Conservation (phyloP, 306 rosid species). For the Citrullus colocynthis region DNA sequence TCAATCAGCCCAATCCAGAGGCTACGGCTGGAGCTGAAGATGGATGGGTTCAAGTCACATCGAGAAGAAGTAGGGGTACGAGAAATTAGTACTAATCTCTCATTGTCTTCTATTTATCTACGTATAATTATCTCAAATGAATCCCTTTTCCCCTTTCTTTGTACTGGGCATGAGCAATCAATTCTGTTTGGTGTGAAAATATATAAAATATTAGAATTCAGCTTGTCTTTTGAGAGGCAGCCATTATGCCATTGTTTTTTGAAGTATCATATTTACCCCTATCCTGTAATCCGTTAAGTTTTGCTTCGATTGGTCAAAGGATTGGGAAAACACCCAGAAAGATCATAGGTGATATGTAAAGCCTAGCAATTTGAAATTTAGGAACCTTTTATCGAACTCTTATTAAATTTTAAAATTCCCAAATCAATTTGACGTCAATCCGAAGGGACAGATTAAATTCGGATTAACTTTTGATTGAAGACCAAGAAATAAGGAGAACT, state of each 20-base stretch:
- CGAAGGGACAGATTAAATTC: too few relatives aligned
- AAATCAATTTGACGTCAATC: too few relatives aligned
- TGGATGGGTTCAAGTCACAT: slow-evolving; percentile 47
- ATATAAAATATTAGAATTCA: background rate
- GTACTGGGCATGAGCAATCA: background rate
- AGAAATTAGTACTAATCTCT: slow-evolving; percentile 21
- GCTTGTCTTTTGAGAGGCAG: background rate
- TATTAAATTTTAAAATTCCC: too few relatives aligned
- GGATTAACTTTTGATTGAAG: too few relatives aligned
- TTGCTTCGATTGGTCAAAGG: too few relatives aligned
- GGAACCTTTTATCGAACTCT: too few relatives aligned
- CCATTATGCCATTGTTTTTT: background rate
- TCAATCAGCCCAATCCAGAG: slow-evolving; percentile 13
- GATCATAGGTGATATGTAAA: too few relatives aligned
- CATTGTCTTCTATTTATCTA: background rate
- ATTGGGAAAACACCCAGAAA: too few relatives aligned
- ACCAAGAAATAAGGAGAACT: too few relatives aligned
- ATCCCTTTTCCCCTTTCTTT: background rate
- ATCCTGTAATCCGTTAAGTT: too few relatives aligned
- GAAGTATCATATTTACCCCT: background rate
- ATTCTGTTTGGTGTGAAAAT: background rate
- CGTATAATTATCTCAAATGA: background rate
- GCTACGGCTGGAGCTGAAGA: slow-evolving; percentile 30
- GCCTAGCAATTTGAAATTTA: too few relatives aligned
- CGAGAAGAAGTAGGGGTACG: slow-evolving; percentile 28